These are phyloP conservation scores for Cenococcum geophilum DNA, from an alignment of 495 filamentous ascomycete species.

Conservation along the genomic window DNA sequence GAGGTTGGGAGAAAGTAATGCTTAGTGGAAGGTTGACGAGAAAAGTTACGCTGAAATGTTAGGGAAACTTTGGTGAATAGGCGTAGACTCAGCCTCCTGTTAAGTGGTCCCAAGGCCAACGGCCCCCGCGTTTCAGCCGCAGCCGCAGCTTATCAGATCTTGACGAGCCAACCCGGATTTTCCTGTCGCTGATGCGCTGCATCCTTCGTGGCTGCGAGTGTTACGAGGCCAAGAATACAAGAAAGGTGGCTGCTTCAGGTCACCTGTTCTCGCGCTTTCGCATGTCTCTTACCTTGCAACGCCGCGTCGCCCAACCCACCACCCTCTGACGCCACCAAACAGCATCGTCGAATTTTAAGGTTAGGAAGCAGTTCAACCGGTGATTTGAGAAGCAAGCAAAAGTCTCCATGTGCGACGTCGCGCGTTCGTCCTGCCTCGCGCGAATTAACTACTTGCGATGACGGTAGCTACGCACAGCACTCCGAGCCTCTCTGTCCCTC, in stretches of 20 bases:
- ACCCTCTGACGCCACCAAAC: neutral
- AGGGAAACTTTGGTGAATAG: slow-evolving; percentile 1
- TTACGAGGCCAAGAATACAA: no score
- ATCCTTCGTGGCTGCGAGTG: neutral
- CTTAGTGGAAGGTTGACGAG: no score
- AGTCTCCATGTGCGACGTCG: neutral
- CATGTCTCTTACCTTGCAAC: neutral
- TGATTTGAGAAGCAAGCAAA: no score
- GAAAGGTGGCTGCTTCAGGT: no score
- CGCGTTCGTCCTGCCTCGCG: neutral
- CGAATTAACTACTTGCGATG: slow-evolving; percentile 31
- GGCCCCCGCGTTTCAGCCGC: slow-evolving; percentile 17
- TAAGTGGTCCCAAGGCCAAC: slow-evolving; percentile 6
- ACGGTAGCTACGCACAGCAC: slow-evolving; percentile 35
- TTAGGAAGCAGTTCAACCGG: no score
- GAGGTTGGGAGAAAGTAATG: neutral
- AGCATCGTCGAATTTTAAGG: no score
- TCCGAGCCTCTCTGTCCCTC: slow-evolving; percentile 31
- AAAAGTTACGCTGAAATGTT: slow-evolving; percentile 9
- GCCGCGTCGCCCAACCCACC: neutral
- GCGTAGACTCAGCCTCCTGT: slow-evolving; percentile 6
- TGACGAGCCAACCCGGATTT: neutral
- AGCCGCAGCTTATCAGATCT: neutral
- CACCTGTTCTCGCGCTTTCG: no score
- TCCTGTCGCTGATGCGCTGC: neutral